Conservation (phyloP, 805 yeast species). For the Saturnispora dispora region DNA sequence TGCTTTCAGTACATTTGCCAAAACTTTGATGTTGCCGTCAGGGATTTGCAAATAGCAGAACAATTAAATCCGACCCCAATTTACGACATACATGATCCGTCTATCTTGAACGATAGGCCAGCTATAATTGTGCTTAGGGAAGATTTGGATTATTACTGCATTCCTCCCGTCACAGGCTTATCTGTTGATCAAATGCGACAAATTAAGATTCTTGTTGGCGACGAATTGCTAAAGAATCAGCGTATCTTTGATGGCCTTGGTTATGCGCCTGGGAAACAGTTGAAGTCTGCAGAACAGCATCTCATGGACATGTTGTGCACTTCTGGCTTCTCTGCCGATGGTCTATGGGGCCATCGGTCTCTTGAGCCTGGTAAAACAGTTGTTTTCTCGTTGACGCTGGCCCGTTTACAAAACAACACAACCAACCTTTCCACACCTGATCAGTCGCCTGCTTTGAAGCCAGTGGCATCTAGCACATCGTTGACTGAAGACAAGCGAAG, state of each 20-base stretch:
- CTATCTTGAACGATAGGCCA: conserved; percentile 69
- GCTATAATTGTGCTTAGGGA: conserved; percentile 87
- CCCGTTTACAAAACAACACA: conserved; percentile 36
- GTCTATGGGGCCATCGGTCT: conserved; percentile 84
- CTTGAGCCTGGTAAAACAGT: conserved; percentile 82
- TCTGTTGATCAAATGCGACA: conserved; percentile 50
- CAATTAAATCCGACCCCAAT: conserved; percentile 22
- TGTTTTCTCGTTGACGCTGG: conserved; percentile 73
- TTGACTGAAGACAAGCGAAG: conserved; percentile 18
- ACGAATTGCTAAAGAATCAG: conserved; percentile 44
- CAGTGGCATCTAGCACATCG: conserved; percentile 16
- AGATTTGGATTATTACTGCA: conserved; percentile 87
- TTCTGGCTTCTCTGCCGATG: conserved; percentile 63
- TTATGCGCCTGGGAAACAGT: conserved; percentile 39
- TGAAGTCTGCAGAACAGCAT: conserved; percentile 92
- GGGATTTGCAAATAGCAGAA: conserved; percentile 41
- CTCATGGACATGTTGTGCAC: conserved; percentile 89
- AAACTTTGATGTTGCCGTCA: conserved; percentile 60
- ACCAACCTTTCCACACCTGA: conserved; percentile 14
- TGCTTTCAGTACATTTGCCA: conserved; percentile 80
- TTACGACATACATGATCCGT: conserved; percentile 37
- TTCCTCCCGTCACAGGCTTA: conserved; percentile 60
- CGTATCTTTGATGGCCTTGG: conserved; percentile 78
- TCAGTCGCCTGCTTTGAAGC: conserved; percentile 28
- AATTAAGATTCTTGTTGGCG: conserved; percentile 68